A percentile compares a stretch with the other conserved stretches of the same genome.
phyloP scores from a whole-genome alignment of 192 early-diverging fungal species.

The Phlyctochytrium bullatum region DNA sequence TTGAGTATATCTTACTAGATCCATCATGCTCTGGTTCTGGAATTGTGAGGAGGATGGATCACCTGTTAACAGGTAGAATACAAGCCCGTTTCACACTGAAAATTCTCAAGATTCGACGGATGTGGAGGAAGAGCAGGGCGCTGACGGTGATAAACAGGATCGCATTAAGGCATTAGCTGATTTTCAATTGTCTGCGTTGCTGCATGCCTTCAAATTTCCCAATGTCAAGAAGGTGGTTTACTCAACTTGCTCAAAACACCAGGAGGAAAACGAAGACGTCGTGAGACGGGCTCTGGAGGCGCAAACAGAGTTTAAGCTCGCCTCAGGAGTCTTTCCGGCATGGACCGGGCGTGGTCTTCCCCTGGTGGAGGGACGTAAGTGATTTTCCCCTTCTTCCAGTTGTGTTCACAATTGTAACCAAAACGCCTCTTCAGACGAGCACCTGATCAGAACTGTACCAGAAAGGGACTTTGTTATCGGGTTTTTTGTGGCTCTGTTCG shows the following conservation, averaged over 20 bases:
- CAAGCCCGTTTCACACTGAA: constrained; percentile 9
- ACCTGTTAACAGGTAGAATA: constrained; percentile 63
- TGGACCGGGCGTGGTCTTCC: constrained; percentile 79
- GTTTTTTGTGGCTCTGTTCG: constrained; percentile 97
- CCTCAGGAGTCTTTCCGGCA: constrained; percentile 62
- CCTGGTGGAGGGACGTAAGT: constrained; percentile 23
- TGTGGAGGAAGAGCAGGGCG: constrained; percentile 31
- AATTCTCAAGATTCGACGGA: constrained; percentile 8
- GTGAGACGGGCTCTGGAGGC: constrained; percentile 66
- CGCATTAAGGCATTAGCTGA: constrained; percentile 76
- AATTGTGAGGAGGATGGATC: constrained; percentile 85
- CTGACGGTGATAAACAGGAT: constrained; percentile 39
- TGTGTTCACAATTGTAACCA: constrained; percentile 16
- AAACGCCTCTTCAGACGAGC: constrained; percentile 48
- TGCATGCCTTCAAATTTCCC: constrained; percentile 80
- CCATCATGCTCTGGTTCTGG: constrained; percentile 96
- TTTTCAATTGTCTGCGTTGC: constrained; percentile 76
- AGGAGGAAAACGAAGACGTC: constrained; percentile 91
- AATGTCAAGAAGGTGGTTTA: constrained; percentile 82
- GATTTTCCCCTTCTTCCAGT: too few relatives aligned
- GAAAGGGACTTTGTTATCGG: constrained; percentile 85
- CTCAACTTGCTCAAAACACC: constrained; percentile 95
- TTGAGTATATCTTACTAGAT: constrained; percentile 89
- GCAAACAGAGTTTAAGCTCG: constrained; percentile 59
- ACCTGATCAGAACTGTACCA: constrained; percentile 74